phyloP scores from a whole-genome alignment of 1,284 basidiomycete genomes.

The Meira miltonrushii region DNA sequence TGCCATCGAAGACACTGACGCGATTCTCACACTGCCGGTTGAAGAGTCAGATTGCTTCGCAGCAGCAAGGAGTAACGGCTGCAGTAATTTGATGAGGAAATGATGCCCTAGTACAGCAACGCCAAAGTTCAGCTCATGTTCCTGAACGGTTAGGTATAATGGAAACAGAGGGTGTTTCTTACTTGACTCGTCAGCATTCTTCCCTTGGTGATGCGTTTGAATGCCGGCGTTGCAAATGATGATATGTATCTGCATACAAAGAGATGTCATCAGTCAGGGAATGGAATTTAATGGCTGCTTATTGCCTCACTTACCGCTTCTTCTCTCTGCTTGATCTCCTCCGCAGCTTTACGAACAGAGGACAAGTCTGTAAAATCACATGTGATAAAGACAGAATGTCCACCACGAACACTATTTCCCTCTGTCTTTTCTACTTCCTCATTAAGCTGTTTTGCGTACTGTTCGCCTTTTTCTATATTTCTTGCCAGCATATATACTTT shows the following conservation, averaged over 20 bases:
- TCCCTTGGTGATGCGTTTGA: no score
- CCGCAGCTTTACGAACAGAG: slow-evolving; percentile 22
- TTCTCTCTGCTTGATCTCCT: slow-evolving; percentile 19
- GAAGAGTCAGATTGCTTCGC: slow-evolving; percentile 1
- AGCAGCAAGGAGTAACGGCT: slow-evolving; percentile 15
- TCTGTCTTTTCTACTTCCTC: slow-evolving; percentile 11
- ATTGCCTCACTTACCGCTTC: background rate
- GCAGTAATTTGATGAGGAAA: slow-evolving; percentile 32
- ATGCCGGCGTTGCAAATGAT: slow-evolving; percentile 31
- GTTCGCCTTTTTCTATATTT: slow-evolving; percentile 10
- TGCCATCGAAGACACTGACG: background rate
- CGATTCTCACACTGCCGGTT: slow-evolving; percentile 18
- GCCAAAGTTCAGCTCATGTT: slow-evolving; percentile 40
- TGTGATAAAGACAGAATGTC: slow-evolving; percentile 18
- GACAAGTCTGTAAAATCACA: slow-evolving; percentile 29
- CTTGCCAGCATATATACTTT: slow-evolving; percentile 32
- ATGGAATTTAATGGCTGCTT: no score
- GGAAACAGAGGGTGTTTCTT: no score
- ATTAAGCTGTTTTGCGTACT: slow-evolving; percentile 14
- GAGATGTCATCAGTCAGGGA: no score
- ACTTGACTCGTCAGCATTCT: slow-evolving; percentile 13
- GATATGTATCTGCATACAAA: slow-evolving; percentile 18
- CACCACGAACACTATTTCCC: no score
- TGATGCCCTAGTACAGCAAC: slow-evolving; percentile 44
- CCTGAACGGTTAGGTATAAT: slow-evolving; percentile 18